Percentiles rank a stretch among this genome's conserved stretches.
These are phyloP conservation scores for Diaporthe velutina DNA, from an alignment of 2,329 filamentous ascomycete genomes.

Conservation along the genomic window DNA sequence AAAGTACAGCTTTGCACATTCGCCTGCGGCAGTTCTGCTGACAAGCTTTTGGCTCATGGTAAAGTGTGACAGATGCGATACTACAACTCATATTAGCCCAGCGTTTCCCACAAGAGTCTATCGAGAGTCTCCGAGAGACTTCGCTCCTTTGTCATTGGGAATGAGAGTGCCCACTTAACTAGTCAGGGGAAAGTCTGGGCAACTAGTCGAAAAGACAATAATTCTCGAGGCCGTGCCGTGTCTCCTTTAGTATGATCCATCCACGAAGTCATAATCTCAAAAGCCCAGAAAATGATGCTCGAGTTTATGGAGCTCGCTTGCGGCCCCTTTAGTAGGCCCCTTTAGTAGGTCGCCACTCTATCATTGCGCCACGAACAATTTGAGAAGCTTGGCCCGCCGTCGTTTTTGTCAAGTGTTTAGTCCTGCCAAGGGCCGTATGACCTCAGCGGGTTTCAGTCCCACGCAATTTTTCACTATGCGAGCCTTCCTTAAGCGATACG, in stretches of 20 bases:
- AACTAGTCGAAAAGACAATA: neutral
- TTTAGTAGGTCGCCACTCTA: neutral
- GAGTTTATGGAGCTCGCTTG: neutral
- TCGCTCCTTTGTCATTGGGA: neutral
- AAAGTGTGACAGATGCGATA: neutral
- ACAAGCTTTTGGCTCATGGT: neutral
- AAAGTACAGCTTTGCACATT: neutral
- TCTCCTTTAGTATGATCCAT: neutral
- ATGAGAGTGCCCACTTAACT: neutral
- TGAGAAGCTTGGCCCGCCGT: neutral
- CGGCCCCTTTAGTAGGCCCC: neutral
- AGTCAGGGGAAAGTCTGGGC: neutral
- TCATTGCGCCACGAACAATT: neutral
- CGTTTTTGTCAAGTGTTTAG: neutral
- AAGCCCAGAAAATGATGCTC: neutral
- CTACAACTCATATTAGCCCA: neutral
- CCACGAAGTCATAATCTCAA: neutral
- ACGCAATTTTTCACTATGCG: neutral
- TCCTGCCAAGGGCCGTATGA: constrained; percentile 1
- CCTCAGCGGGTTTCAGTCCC: constrained; percentile 9
- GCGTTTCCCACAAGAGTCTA: neutral
- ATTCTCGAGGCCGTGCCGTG: neutral
- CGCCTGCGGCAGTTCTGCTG: neutral
- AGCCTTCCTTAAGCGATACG: neutral
- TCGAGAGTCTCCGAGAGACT: neutral